phyloP scores from a whole-genome alignment of 73 alveolate genomes.

The Diophrys sp. region DNA sequence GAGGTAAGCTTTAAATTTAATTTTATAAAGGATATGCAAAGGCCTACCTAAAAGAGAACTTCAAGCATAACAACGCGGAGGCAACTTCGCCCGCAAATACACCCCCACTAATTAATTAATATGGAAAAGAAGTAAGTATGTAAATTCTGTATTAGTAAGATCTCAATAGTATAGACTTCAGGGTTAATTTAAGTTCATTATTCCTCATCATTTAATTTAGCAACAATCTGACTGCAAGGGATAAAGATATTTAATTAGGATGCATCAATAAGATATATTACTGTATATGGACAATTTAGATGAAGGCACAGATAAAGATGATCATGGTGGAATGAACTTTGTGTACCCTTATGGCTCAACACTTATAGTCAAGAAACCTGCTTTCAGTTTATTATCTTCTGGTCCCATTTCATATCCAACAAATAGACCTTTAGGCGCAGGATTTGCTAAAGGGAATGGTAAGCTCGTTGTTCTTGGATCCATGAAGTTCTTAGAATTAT shows the following conservation, averaged over 20 bases:
- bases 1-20: constrained; percentile 14
- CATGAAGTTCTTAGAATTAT: constrained; percentile 59
- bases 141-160: too few relatives aligned
- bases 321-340: constrained; percentile 87
- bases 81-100: constrained; percentile 62
- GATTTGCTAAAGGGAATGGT: constrained; percentile 55
- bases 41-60: constrained; percentile 69
- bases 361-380: constrained; percentile 84
- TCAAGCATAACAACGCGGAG: constrained; percentile 50
- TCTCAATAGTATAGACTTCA: too few relatives aligned
- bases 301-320: constrained; percentile 56
- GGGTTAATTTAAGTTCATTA: too few relatives aligned
- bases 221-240: too few relatives aligned
- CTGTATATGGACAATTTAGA: constrained; percentile 59
- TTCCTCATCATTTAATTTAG: too few relatives aligned
- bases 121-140: too few relatives aligned
- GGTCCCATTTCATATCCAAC: constrained; percentile 95
- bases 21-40: constrained; percentile 46
- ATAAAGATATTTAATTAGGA: too few relatives aligned
- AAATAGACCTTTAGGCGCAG: constrained; percentile 84
- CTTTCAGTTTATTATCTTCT: constrained; percentile 80
- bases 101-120: too few relatives aligned
- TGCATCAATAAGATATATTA: too few relatives aligned
- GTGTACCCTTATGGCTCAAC: constrained; percentile 97
- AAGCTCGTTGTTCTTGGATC: constrained; percentile 71